Percentiles rank a stretch among this genome's conserved stretches.
These are phyloP conservation scores for Aphanomyces stellatus DNA, from an alignment of 352 stramenopile genomes.

Conservation along the genomic window DNA sequence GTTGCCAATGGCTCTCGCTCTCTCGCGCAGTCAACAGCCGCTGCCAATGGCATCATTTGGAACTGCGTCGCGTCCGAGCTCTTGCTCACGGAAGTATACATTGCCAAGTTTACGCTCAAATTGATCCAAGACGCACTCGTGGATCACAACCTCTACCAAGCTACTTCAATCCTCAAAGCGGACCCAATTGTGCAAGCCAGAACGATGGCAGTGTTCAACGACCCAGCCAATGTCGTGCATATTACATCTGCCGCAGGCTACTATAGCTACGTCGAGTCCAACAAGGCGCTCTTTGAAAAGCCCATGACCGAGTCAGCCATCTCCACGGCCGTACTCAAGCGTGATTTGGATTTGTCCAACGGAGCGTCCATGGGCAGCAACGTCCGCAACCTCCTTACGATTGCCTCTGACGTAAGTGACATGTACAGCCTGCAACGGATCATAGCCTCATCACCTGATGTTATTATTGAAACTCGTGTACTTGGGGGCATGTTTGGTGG, in stretches of 20 bases:
- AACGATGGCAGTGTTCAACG: background rate
- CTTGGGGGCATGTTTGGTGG: conserved; percentile 28
- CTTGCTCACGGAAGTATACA: too few relatives aligned
- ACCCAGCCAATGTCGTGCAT: background rate
- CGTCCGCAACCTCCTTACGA: background rate
- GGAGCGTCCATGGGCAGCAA: background rate
- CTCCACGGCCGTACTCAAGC: background rate
- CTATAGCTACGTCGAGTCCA: background rate
- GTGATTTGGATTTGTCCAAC: background rate
- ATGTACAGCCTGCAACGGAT: background rate
- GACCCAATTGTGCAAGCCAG: too few relatives aligned
- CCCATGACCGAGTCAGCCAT: background rate
- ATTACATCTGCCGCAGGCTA: background rate
- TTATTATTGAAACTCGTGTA: background rate
- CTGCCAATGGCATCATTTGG: background rate
- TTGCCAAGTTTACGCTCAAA: too few relatives aligned
- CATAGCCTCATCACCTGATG: background rate
- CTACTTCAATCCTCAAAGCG: background rate
- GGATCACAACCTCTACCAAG: too few relatives aligned
- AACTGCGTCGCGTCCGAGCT: background rate
- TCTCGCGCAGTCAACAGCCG: background rate
- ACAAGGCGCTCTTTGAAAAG: background rate
- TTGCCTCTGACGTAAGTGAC: background rate
- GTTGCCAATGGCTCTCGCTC: too few relatives aligned
- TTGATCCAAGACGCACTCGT: too few relatives aligned